phyloP scores from a whole-genome alignment of 768 basidiomycete species.

The Piloderma croceum region DNA sequence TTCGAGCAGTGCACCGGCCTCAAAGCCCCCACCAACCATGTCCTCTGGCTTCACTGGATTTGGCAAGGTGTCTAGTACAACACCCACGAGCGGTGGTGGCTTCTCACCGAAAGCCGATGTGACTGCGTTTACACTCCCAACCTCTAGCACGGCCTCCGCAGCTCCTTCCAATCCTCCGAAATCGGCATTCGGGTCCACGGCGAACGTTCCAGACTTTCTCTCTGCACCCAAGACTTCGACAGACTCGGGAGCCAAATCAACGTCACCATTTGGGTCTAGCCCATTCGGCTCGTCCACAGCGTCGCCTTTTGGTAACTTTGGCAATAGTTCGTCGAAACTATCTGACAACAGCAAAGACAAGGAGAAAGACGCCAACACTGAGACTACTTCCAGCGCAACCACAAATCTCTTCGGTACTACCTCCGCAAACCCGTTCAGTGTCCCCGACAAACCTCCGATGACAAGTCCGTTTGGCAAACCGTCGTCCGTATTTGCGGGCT shows the following conservation, averaged over 20 bases:
- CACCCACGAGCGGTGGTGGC: slow-evolving; percentile 17
- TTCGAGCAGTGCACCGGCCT: slow-evolving; percentile 2
- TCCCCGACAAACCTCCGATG: too few relatives aligned
- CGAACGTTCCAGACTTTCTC: too few relatives aligned
- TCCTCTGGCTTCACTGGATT: slow-evolving; percentile 34
- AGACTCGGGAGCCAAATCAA: neutral
- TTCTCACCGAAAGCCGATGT: slow-evolving; percentile 16
- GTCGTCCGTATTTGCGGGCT: too few relatives aligned
- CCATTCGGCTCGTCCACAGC: neutral
- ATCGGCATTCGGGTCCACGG: slow-evolving; percentile 2
- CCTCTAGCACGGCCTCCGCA: slow-evolving; percentile 14
- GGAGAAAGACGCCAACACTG: too few relatives aligned
- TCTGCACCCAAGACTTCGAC: too few relatives aligned
- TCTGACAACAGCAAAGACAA: too few relatives aligned
- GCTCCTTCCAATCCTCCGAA: slow-evolving; percentile 4
- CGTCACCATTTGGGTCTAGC: neutral
- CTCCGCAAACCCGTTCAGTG: too few relatives aligned
- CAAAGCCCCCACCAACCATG: slow-evolving; percentile 15
- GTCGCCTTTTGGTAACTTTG: neutral
- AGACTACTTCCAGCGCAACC: too few relatives aligned
- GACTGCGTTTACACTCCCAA: slow-evolving; percentile 5
- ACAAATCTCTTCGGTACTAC: slow-evolving; percentile 15
- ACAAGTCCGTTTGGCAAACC: too few relatives aligned
- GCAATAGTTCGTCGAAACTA: too few relatives aligned
- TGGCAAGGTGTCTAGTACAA: slow-evolving; percentile 13